Percentiles rank a stretch among this genome's conserved stretches.
phyloP scores from a whole-genome alignment of 2,329 filamentous ascomycete species.

The Xylariaceae sp. region DNA sequence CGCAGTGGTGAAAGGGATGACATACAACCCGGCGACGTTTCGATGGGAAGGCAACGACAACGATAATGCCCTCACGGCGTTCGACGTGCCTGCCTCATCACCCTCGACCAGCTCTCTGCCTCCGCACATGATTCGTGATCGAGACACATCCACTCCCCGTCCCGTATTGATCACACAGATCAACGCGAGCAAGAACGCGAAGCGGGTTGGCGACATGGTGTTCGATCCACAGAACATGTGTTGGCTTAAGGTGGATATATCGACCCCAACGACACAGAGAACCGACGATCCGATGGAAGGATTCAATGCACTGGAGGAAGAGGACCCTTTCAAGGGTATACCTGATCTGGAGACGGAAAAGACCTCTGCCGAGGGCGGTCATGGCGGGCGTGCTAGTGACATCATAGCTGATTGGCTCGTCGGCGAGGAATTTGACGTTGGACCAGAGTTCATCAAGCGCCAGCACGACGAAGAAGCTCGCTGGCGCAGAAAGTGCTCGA shows the following conservation, averaged over 20 bases:
- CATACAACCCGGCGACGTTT: conserved; percentile 80
- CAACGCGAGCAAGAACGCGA: conserved; percentile 73
- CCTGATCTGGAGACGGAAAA: conserved; percentile 81
- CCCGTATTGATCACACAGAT: conserved; percentile 89
- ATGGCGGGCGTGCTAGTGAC: conserved; percentile 49
- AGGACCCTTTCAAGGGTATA: conserved; percentile 92
- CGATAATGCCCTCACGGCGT: conserved; percentile 72
- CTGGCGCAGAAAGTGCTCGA: conserved; percentile 82
- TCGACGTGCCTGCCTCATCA: conserved; percentile 57
- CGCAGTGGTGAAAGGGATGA: conserved; percentile 81
- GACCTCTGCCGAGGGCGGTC: conserved; percentile 39
- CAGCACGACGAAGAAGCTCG: conserved; percentile 87
- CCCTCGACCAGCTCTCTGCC: conserved; percentile 43
- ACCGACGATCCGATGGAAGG: conserved; percentile 52
- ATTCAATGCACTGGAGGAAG: conserved; percentile 69
- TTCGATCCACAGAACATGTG: conserved; percentile 97
- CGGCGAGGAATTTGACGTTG: conserved; percentile 95
- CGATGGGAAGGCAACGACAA: conserved; percentile 99
- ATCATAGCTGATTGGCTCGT: conserved; percentile 74
- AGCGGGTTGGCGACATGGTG: conserved; percentile 96
- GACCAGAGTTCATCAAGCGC: conserved; percentile 82
- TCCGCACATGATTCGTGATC: conserved; percentile 41
- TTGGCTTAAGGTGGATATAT: conserved; percentile 72
- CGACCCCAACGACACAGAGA: conserved; percentile 39
- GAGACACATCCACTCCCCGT: conserved; percentile 52